Percentiles rank a stretch among this genome's conserved stretches.
These are phyloP conservation scores for Candida silvicultrix DNA, from an alignment of 805 yeast species.

Conservation along the genomic window DNA sequence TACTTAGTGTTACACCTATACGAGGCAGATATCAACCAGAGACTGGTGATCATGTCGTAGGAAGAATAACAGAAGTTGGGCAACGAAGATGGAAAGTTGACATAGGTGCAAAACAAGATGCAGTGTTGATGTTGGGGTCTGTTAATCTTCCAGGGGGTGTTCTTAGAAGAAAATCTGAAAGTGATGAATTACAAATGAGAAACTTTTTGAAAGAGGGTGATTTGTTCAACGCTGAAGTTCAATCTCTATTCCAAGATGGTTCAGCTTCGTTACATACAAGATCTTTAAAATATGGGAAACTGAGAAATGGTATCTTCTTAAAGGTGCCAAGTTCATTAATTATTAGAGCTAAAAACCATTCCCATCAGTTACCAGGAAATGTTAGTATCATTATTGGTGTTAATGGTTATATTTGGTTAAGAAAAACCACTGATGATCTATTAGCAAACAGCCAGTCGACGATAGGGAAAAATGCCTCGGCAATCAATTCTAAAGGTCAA, in stretches of 20 bases:
- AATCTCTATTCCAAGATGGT: constrained; percentile 82
- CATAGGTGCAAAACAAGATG: constrained; percentile 92
- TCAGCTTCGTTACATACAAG: constrained; percentile 92
- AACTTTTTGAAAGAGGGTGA: constrained; percentile 93
- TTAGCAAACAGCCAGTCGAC: constrained; percentile 22
- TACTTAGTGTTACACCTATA: constrained; percentile 79
- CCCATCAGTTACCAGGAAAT: constrained; percentile 89
- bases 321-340: constrained; percentile 79
- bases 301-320: constrained; percentile 83
- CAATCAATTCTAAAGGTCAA: constrained; percentile 19
- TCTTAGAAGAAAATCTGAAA: constrained; percentile 85
- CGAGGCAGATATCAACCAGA: constrained; percentile 88
- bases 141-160: constrained; percentile 98
- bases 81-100: constrained; percentile 95
- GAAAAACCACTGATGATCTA: constrained; percentile 48
- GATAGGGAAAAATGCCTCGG: constrained; percentile 28
- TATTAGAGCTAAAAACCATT: constrained; percentile 80
- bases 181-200: constrained; percentile 96
- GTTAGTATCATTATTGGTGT: constrained; percentile 88
- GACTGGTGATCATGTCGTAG: constrained; percentile 94
- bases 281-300: constrained; percentile 90
- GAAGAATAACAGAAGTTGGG: constrained; percentile 91
- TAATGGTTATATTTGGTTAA: constrained; percentile 91
- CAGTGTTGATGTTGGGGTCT: constrained; percentile 87
- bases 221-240: constrained; percentile 92